A percentile compares a stretch with the other conserved stretches of the same genome.
phyloP scores from a whole-genome alignment of 768 basidiomycete species.

The Suillus occidentalis region DNA sequence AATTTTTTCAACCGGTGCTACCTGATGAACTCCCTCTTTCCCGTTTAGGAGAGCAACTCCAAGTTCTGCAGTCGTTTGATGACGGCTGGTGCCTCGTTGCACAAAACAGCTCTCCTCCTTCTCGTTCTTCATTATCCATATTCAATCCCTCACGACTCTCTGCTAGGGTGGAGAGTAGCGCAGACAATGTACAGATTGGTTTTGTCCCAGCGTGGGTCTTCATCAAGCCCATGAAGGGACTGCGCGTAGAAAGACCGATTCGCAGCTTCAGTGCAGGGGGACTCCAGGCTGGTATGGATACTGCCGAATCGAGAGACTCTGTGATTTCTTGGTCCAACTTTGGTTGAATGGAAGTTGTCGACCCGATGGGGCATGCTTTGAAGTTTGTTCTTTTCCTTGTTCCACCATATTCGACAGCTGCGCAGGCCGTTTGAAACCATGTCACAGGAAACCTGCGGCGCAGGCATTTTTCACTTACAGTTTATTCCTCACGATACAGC shows the following conservation, averaged over 20 bases:
- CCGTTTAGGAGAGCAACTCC: conserved; percentile 56
- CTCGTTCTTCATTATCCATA: conserved; percentile 43
- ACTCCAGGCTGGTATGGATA: conserved; percentile 47
- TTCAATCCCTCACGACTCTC: conserved; percentile 35
- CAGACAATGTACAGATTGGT: conserved; percentile 60
- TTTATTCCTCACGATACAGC: neutral
- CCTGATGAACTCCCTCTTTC: conserved; percentile 69
- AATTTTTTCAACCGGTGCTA: conserved; percentile 65
- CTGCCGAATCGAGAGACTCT: conserved; percentile 41
- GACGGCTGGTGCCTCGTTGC: conserved; percentile 82
- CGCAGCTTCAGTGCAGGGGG: conserved; percentile 52
- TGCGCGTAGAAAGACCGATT: conserved; percentile 61
- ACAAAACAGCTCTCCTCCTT: conserved; percentile 44
- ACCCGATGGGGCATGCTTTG: neutral
- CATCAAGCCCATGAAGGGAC: conserved; percentile 58
- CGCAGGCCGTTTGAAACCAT: neutral
- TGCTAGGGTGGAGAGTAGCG: conserved; percentile 12
- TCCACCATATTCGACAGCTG: neutral
- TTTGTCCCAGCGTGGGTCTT: conserved; percentile 80
- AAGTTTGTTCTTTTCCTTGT: neutral
- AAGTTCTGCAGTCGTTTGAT: conserved; percentile 65
- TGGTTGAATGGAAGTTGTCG: conserved; percentile 7
- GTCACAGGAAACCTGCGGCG: neutral
- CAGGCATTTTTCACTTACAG: neutral
- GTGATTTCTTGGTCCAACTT: conserved; percentile 66